Conservation (phyloP, 805 yeast genomes). For the Ogataea methanolica region DNA sequence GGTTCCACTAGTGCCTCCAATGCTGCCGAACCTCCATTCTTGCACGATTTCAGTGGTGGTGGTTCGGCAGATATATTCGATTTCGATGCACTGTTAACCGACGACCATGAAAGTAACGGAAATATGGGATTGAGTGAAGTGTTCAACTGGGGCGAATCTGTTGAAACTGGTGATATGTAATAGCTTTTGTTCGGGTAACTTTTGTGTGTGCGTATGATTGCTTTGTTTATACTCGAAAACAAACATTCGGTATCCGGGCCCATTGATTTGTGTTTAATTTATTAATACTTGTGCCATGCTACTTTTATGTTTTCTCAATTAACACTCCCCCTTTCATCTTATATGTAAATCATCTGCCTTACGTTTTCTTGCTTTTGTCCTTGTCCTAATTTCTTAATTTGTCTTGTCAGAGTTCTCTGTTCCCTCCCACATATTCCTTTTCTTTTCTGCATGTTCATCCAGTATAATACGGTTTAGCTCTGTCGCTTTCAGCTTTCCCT, state of each 20-base stretch:
- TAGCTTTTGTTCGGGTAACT: not conserved
- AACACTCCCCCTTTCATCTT: constrained; percentile 3
- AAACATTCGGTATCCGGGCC: not conserved
- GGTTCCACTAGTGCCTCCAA: constrained; percentile 8
- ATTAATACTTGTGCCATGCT: not conserved
- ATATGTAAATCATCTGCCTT: not conserved
- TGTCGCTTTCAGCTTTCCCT: constrained; percentile 1
- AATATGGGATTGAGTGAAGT: constrained; percentile 31
- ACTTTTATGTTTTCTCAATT: not conserved
- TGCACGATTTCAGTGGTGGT: constrained; percentile 29
- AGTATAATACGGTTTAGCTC: not conserved
- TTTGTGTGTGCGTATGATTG: not conserved
- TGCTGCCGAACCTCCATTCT: constrained; percentile 15
- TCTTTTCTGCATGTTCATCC: too few species aligned
- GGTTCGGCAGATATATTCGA: constrained; percentile 38
- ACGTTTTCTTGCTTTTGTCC: not conserved
- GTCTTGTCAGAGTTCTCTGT: too few species aligned
- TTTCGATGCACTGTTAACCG: constrained; percentile 39
- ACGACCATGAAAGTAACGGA: constrained; percentile 33
- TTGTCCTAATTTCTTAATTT: too few species aligned
- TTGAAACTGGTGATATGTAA: constrained; percentile 33
- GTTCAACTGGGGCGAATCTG: constrained; percentile 39
- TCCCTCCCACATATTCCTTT: too few species aligned
- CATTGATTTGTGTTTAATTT: not conserved
- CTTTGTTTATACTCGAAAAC: not conserved